Evolutionary conservation across 768 basidiomycete genomes (phyloP).

Genomic region (Suillus hirtellus): DNA sequence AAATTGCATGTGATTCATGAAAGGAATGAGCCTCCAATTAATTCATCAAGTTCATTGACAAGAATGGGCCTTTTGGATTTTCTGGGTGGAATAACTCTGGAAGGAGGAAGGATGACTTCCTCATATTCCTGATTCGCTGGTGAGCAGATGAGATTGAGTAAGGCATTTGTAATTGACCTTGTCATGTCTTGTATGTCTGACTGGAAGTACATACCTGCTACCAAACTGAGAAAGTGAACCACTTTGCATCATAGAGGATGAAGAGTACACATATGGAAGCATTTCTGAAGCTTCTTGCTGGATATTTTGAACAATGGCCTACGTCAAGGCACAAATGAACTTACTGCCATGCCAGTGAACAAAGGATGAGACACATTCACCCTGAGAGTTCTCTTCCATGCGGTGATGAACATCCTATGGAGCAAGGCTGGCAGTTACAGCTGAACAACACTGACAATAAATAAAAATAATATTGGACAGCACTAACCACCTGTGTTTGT

Average conservation of each 20-base stretch:
- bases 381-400: conserved; percentile 60
- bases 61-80: conserved; percentile 68
- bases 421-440: conserved; percentile 33
- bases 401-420: conserved; percentile 54
- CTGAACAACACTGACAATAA: background rate
- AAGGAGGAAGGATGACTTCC: conserved; percentile 88
- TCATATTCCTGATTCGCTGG: conserved; percentile 66
- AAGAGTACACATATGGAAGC: conserved; percentile 89
- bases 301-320: conserved; percentile 13
- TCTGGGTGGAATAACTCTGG: conserved; percentile 73
- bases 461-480: background rate
- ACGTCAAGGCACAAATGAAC: conserved; percentile 14
- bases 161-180: conserved; percentile 50
- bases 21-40: conserved; percentile 80
- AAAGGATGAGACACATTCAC: conserved; percentile 67
- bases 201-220: conserved; percentile 73
- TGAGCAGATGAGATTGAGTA: conserved; percentile 8
- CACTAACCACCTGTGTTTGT: background rate
- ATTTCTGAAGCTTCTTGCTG: conserved; percentile 58
- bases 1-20: conserved; percentile 92
- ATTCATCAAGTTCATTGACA: conserved; percentile 70
- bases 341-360: conserved; percentile 57
- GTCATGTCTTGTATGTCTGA: conserved; percentile 53
- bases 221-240: conserved; percentile 72
- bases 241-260: conserved; percentile 55